These are phyloP conservation scores for Bocquillonia castaneifolia DNA, from an alignment of 441 rosid species.

Conservation along the genomic window DNA sequence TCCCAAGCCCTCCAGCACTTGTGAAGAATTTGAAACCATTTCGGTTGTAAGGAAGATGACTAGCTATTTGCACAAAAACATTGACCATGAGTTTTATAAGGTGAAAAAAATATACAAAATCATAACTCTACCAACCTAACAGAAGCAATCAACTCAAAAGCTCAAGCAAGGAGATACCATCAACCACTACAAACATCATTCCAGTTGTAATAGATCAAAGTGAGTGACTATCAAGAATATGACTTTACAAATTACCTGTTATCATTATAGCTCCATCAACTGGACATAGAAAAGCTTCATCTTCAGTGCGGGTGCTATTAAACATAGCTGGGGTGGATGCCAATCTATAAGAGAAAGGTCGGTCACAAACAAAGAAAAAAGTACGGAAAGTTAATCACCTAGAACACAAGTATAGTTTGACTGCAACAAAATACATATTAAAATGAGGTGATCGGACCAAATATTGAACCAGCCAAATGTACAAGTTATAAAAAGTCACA, in stretches of 20 bases:
- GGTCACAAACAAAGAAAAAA: not conserved
- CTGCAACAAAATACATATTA: not conserved
- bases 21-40: conserved; percentile 98
- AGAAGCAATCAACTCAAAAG: conserved; percentile 1
- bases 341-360: conserved; percentile 42
- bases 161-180: conserved; percentile 3
- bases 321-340: conserved; percentile 99
- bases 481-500: conserved; percentile 5
- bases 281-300: conserved; percentile 68
- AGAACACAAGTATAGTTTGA: not conserved
- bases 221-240: conserved; percentile 15
- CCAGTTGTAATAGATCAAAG: not conserved
- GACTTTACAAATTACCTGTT: conserved; percentile 50
- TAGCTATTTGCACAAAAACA: conserved; percentile 58
- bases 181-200: conserved; percentile 7
- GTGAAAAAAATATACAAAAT: conserved; percentile 10
- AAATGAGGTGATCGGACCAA: not conserved
- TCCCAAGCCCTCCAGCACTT: conserved; percentile 89
- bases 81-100: conserved; percentile 18
- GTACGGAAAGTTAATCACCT: not conserved
- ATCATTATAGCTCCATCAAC: conserved; percentile 98
- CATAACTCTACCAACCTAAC: not conserved
- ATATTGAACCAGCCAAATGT: not conserved
- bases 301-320: conserved; percentile 78
- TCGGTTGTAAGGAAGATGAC: conserved; percentile 98